phyloP scores from a whole-genome alignment of 2,329 filamentous ascomycete species.

The Hypocreales sp. region DNA sequence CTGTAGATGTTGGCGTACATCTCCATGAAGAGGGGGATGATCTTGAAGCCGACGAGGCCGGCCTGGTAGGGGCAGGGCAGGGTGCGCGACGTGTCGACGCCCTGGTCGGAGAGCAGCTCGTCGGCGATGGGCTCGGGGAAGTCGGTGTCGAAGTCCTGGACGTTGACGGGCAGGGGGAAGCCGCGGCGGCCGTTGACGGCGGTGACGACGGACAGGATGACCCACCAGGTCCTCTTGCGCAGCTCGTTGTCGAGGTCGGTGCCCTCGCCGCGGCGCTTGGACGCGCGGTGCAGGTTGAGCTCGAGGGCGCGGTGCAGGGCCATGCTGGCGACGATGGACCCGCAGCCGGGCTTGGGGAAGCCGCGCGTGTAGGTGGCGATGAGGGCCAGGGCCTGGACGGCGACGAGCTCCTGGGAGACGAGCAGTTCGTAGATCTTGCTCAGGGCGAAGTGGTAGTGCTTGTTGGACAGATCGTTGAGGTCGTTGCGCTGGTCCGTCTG shows the following conservation, averaged over 20 bases:
- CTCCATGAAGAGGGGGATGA: constrained; percentile 53
- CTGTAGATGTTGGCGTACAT: constrained; percentile 67
- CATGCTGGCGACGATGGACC: constrained; percentile 49
- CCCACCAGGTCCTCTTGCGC: constrained; percentile 67
- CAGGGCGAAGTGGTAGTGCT: constrained; percentile 64
- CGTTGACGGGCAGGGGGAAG: constrained; percentile 56
- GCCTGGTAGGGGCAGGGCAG: constrained; percentile 53
- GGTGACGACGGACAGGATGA: constrained; percentile 47
- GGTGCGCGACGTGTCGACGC: constrained; percentile 37
- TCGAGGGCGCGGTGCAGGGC: constrained; percentile 58
- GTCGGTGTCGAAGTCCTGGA: constrained; percentile 66
- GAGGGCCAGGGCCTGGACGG: constrained; percentile 59
- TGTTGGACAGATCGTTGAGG: constrained; percentile 51
- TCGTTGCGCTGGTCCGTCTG: constrained; percentile 34
- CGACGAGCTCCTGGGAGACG: constrained; percentile 43
- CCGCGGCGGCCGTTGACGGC: constrained; percentile 64
- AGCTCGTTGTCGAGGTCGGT: constrained; percentile 55
- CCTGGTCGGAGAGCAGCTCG: constrained; percentile 49
- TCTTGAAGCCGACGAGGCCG: constrained; percentile 49
- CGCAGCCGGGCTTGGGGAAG: constrained; percentile 66
- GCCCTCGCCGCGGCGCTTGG: constrained; percentile 29
- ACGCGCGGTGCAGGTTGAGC: constrained; percentile 58
- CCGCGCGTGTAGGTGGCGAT: constrained; percentile 58
- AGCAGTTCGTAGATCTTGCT: constrained; percentile 52
- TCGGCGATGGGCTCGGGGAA: constrained; percentile 59